Conservation (phyloP, 768 basidiomycete genomes). For the Cantharellus anzutake region DNA sequence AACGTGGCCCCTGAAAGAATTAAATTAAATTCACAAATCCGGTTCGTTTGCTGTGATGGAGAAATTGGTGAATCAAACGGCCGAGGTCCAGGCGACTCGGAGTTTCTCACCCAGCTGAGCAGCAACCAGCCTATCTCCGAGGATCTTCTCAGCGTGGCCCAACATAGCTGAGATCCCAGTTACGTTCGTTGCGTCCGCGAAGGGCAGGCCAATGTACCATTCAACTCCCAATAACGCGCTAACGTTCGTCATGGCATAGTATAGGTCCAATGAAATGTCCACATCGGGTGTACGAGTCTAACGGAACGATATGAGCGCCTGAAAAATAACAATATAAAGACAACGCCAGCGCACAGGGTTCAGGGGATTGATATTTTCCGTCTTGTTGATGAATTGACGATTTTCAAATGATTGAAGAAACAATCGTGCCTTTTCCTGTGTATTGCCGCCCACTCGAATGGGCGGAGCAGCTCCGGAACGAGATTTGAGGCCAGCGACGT, state of each 20-base stretch:
- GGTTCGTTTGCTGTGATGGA: slow-evolving; percentile 38
- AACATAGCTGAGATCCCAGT: slow-evolving; percentile 22
- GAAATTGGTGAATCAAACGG: no score
- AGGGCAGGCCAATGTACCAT: slow-evolving; percentile 33
- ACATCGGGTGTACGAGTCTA: slow-evolving; percentile 53
- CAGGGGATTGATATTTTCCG: slow-evolving; percentile 13
- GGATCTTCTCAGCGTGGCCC: slow-evolving; percentile 35
- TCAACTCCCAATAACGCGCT: slow-evolving; percentile 37
- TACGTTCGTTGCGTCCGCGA: slow-evolving; percentile 4
- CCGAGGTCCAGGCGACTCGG: no score
- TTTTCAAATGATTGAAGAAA: neutral
- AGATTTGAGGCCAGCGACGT: slow-evolving; percentile 25
- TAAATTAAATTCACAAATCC: slow-evolving; percentile 33
- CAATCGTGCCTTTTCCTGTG: slow-evolving; percentile 21
- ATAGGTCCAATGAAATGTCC: slow-evolving; percentile 40
- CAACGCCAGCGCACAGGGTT: slow-evolving; percentile 10
- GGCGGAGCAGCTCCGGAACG: slow-evolving; percentile 22
- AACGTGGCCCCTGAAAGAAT: neutral
- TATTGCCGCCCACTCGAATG: slow-evolving; percentile 32
- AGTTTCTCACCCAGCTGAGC: slow-evolving; percentile 29
- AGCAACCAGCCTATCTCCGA: slow-evolving; percentile 47
- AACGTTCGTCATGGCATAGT: slow-evolving; percentile 45
- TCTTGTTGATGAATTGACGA: slow-evolving; percentile 7
- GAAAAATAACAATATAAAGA: neutral
- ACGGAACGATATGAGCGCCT: slow-evolving; percentile 13